Evolutionary conservation across 495 filamentous ascomycete species (phyloP).

Genomic region (Aspergillus nidulans): DNA sequence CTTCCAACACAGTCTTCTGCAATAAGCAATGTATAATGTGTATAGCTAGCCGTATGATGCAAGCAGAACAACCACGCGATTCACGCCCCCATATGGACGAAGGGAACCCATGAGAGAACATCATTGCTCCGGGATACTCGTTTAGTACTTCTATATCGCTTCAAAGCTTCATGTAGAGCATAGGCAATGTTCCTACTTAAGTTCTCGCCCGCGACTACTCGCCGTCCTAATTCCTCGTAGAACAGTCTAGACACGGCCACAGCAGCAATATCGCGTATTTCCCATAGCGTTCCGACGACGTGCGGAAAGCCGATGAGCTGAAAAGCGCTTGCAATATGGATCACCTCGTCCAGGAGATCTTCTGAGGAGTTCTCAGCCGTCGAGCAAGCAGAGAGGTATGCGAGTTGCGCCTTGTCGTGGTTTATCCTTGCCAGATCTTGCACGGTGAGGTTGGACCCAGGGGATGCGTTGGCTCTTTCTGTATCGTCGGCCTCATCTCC

Average conservation of each 20-base stretch:
- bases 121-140: background rate
- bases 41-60: too few species aligned
- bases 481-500: too few species aligned
- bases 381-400: conserved; percentile 15
- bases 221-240: background rate
- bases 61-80: too few species aligned
- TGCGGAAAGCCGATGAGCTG: conserved; percentile 9
- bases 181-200: background rate
- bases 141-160: background rate
- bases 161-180: background rate
- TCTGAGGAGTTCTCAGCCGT: conserved; percentile 10
- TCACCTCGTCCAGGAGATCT: conserved; percentile 8
- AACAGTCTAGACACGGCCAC: background rate
- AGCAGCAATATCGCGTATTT: background rate
- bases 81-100: background rate
- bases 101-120: background rate
- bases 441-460: conserved; percentile 1
- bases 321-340: conserved; percentile 12
- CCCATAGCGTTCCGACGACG: conserved; percentile 7
- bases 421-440: background rate
- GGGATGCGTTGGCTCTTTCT: background rate
- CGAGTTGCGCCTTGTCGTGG: conserved; percentile 1
- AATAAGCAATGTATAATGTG: too few species aligned
- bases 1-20: too few species aligned
- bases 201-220: background rate